Conservation (phyloP, 768 basidiomycete species). For the Sarcomyxa edulis region DNA sequence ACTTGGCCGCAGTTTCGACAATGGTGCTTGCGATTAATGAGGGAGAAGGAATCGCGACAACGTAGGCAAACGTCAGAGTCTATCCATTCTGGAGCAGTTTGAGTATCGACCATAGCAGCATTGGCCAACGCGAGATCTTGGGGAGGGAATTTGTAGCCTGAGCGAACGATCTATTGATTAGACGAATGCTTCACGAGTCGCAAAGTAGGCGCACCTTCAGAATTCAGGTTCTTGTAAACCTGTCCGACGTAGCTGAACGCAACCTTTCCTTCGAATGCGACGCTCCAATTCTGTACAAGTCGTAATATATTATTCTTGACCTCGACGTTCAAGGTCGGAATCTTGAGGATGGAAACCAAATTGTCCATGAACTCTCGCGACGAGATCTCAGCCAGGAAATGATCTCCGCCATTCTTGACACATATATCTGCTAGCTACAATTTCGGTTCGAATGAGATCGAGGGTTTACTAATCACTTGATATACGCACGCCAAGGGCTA, state of each 20-base stretch:
- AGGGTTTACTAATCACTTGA: neutral
- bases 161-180: neutral
- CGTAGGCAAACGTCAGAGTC: constrained; percentile 93
- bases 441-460: neutral
- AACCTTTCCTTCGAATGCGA: constrained; percentile 81
- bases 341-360: constrained; percentile 81
- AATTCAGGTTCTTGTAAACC: constrained; percentile 70
- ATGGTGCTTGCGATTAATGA: constrained; percentile 97
- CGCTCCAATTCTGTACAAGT: constrained; percentile 89
- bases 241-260: constrained; percentile 70
- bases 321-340: constrained; percentile 69
- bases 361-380: constrained; percentile 94
- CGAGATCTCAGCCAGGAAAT: constrained; percentile 78
- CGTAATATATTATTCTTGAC: constrained; percentile 78
- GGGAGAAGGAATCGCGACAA: constrained; percentile 85
- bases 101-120: constrained; percentile 85
- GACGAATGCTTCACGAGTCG: neutral
- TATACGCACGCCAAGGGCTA: constrained; percentile 73
- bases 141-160: constrained; percentile 84
- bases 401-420: constrained; percentile 96
- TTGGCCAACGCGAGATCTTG: constrained; percentile 64
- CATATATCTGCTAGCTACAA: constrained; percentile 81
- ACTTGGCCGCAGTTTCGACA: constrained; percentile 97
- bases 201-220: constrained; percentile 52
- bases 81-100: constrained; percentile 94